Conservation (phyloP, 1,284 basidiomycete species). For the Somion occarium region DNA sequence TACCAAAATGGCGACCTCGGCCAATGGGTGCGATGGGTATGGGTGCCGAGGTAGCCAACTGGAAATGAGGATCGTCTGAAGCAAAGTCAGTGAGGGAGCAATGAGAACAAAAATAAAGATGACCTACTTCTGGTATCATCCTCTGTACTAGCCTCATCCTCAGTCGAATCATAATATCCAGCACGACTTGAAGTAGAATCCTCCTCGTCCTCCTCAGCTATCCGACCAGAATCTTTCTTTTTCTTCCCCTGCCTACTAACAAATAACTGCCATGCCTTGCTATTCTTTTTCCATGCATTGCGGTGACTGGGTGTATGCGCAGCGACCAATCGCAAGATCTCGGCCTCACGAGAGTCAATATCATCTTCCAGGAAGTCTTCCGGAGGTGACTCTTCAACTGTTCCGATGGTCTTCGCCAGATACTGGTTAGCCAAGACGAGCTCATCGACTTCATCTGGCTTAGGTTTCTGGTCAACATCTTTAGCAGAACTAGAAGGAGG, state of each 20-base stretch:
- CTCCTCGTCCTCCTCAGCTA: conserved; percentile 42
- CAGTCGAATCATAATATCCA: conserved; percentile 22
- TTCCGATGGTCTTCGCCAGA: not conserved
- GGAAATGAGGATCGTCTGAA: conserved; percentile 1
- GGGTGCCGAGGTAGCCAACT: conserved; percentile 53
- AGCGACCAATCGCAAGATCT: conserved; percentile 57
- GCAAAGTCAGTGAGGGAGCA: not conserved
- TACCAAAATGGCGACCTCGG: conserved; percentile 30
- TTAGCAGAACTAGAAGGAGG: conserved; percentile 9
- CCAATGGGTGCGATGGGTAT: conserved; percentile 46
- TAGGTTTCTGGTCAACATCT: not conserved
- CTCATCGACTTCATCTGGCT: too few relatives aligned
- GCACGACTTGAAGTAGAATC: conserved; percentile 9
- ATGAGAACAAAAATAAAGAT: not conserved
- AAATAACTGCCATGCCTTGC: conserved; percentile 61
- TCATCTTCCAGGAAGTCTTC: conserved; percentile 16
- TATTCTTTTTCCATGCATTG: conserved; percentile 59
- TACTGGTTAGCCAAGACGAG: conserved; percentile 3
- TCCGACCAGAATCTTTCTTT: conserved; percentile 30
- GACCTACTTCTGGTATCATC: conserved; percentile 18
- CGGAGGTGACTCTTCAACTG: not conserved
- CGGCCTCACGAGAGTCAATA: conserved; percentile 44
- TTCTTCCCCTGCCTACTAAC: conserved; percentile 38
- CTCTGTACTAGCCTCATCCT: conserved; percentile 26
- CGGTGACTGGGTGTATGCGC: conserved; percentile 68